Base-by-base conservation (phyloP, 129 eudicot species). In the Artemisia annua region DNA sequence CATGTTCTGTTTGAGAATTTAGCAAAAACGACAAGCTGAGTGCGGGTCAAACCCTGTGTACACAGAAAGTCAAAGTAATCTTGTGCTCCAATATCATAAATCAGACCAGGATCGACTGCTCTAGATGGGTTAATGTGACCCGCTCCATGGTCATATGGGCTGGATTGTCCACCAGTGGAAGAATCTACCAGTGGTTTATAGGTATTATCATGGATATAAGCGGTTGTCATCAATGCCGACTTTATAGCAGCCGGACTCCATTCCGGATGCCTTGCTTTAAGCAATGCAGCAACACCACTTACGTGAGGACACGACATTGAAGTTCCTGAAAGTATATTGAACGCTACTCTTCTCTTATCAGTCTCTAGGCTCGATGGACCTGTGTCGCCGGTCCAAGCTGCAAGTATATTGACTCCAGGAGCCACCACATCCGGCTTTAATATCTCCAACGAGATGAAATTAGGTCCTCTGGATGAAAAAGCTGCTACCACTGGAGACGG, bases 401-500 rank as follows among this genome's bases (percentile, higher is more conserved):
- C 97, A 1, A 88, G 92, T 12, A 91, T 91, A 83, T 91, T 91
- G 24, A 20, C 24, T 20, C 24, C 24, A 20, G 24, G 24, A 20
- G 24, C 24, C 24, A 20, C 24, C 24, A 91, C 1, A 64, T 91
- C 97, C 1, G 97, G 96, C 53, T 91, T 91, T 48, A 91, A 67
- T 54, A 91, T 78, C 77, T 88, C 96, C 12, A 84, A 74, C 0
- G 90, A 73, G 11, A 91, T 81, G 57, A 85, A 80, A 60, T 87
- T 91, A n/a, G 97, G 97, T 11, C 97, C 96, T 71, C 96, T 75
- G 26, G 97, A 88, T 16, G 97, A 91, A 69, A 91, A 91, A 0
- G 97, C 95, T 0, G 96, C 97, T 74, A 91, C 96, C 53, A 91
- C 88, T 0, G 96, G 97, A 16, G 97, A 88, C 2, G 95, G 97